Conservation (phyloP, 148 eudicot species). For the Dysphania ambrosioides region DNA sequence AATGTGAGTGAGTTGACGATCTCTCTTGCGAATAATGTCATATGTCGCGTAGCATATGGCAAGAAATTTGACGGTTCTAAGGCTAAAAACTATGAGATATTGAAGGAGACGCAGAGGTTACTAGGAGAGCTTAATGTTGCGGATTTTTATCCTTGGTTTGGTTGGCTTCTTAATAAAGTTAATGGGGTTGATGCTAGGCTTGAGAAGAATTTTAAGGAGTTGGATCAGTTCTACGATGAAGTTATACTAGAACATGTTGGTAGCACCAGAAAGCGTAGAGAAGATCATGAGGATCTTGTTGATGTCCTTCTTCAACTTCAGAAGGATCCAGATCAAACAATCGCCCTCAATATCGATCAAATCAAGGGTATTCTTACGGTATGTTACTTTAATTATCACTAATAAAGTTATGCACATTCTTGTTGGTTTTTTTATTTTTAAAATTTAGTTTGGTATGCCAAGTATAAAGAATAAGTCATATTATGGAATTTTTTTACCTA, state of each 20-base stretch:
- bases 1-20: conserved; percentile 40
- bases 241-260: conserved; percentile 41
- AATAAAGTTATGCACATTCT: background rate
- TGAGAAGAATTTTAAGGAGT: conserved; percentile 31
- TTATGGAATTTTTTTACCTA: no score
- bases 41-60: conserved; percentile 47
- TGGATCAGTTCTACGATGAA: conserved; percentile 37
- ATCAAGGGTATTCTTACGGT: conserved; percentile 52
- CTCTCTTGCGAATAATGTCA: conserved; percentile 36
- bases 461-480: no score
- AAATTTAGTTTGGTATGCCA: no score
- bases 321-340: conserved; percentile 38
- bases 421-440: background rate
- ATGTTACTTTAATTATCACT: background rate
- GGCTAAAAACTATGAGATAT: conserved; percentile 24
- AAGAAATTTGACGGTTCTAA: conserved; percentile 11
- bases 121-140: conserved; percentile 48
- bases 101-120: conserved; percentile 32
- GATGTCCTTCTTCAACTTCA: conserved; percentile 50
- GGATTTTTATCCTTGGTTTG: conserved; percentile 55
- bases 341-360: conserved; percentile 28
- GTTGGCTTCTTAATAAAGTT: conserved; percentile 45
- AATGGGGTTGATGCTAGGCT: conserved; percentile 45
- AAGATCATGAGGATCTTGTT: conserved; percentile 40
- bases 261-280: background rate